Conservation (phyloP, 345 rosid genomes). For the Aquilaria malaccensis region DNA sequence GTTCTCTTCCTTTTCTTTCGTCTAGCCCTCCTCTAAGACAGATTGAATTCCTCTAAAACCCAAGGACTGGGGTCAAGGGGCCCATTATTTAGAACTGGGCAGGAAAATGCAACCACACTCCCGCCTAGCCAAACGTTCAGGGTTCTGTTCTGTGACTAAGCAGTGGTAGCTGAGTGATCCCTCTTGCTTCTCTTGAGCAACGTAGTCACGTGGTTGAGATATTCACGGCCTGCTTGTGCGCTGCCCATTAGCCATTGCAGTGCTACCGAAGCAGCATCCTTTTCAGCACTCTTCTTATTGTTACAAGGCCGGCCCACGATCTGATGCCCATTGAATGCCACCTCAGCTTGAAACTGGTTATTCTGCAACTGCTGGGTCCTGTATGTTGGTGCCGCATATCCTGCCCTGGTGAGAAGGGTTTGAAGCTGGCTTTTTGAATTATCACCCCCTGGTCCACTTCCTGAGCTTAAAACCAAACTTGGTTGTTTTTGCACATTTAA, state of each 20-base stretch:
- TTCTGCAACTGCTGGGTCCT: conserved; percentile 70
- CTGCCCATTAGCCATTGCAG: conserved; percentile 70
- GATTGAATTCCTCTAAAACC: no score
- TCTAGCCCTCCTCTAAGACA: no score
- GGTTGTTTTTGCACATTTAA: conserved; percentile 28
- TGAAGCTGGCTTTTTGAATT: conserved; percentile 88
- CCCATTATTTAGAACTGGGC: no score
- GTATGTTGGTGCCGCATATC: conserved; percentile 59
- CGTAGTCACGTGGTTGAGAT: conserved; percentile 55
- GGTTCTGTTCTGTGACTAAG: background rate
- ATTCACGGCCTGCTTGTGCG: conserved; percentile 36
- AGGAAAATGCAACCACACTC: no score
- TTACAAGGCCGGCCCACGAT: conserved; percentile 74
- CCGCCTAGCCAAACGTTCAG: no score
- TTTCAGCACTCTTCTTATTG: conserved; percentile 92
- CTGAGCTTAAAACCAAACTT: conserved; percentile 34
- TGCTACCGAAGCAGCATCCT: conserved; percentile 94
- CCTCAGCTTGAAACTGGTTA: conserved; percentile 59
- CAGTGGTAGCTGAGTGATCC: conserved; percentile 31
- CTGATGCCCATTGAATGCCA: conserved; percentile 70
- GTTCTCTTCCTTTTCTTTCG: no score
- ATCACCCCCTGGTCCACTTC: conserved; percentile 88
- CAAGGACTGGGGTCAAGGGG: no score
- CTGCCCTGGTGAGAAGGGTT: conserved; percentile 77
- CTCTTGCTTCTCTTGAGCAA: conserved; percentile 74